Percentiles rank a stretch among this genome's conserved stretches.
These are phyloP conservation scores for Colletotrichum cuscutae DNA, from an alignment of 2,329 filamentous ascomycete genomes.

Conservation along the genomic window DNA sequence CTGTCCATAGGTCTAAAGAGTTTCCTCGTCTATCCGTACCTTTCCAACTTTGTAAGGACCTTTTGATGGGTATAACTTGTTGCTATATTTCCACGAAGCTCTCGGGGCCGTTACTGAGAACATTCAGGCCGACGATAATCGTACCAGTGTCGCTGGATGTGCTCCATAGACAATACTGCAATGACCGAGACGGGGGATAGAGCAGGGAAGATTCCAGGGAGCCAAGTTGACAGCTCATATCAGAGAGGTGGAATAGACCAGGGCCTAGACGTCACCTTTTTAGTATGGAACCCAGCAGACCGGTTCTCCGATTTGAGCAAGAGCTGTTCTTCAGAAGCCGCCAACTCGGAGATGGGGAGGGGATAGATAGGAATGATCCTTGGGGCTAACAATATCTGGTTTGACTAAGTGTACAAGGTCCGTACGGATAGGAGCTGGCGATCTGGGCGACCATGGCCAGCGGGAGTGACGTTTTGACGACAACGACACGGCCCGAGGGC, in stretches of 20 bases:
- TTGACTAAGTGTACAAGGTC: not conserved
- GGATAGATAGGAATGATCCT: constrained; percentile 3
- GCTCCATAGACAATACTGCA: not conserved
- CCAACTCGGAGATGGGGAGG: not conserved
- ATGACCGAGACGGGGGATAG: not conserved
- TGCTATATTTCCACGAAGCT: not conserved
- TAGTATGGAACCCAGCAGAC: constrained; percentile 27
- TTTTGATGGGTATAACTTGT: not conserved
- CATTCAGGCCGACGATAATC: not conserved
- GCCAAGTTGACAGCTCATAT: constrained; percentile 14
- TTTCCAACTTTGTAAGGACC: too few relatives aligned
- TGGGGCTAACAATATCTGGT: not conserved
- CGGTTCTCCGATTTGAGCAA: constrained; percentile 19
- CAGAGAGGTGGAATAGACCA: not conserved
- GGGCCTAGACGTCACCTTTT: constrained; percentile 19
- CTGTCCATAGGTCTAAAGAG: not conserved
- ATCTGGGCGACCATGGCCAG: not conserved
- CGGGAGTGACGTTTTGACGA: not conserved
- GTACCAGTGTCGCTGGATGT: not conserved
- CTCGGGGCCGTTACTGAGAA: not conserved
- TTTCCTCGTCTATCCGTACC: not conserved
- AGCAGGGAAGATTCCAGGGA: not conserved
- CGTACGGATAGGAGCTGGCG: not conserved
- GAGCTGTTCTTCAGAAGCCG: not conserved
- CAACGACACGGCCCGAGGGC: not conserved